These are phyloP conservation scores for Coniochaeta hoffmannii DNA, from an alignment of 2,329 filamentous ascomycete species.

Conservation along the genomic window DNA sequence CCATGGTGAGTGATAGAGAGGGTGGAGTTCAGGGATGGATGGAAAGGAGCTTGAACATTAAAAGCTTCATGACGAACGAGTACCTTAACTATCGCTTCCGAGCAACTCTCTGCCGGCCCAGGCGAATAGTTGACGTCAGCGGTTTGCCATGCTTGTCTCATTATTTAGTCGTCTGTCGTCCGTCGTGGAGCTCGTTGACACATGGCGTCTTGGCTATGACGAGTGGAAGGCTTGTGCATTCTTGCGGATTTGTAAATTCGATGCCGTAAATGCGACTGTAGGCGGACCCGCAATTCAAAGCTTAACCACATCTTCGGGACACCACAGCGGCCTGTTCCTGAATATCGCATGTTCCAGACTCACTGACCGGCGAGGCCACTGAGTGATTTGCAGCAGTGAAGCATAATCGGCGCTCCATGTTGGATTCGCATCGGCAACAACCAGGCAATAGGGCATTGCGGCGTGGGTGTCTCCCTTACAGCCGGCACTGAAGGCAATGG, in stretches of 20 bases:
- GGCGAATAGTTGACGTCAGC: background rate
- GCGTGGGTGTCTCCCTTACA: too few species aligned
- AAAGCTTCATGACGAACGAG: background rate
- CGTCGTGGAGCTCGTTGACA: background rate
- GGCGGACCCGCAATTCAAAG: background rate
- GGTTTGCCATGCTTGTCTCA: background rate
- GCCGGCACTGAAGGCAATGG: too few species aligned
- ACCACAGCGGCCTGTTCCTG: background rate
- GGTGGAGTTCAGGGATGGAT: background rate
- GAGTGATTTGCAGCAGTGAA: too few species aligned
- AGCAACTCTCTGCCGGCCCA: background rate
- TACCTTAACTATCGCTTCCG: background rate
- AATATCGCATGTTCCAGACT: background rate
- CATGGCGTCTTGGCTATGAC: background rate
- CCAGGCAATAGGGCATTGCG: too few species aligned
- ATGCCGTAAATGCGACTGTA: background rate
- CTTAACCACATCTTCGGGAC: background rate
- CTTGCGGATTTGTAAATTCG: background rate
- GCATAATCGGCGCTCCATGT: too few species aligned
- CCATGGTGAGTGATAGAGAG: background rate
- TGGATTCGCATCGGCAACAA: too few species aligned
- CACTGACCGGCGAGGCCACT: too few species aligned
- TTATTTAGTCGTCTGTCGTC: too few species aligned
- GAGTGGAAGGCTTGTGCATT: background rate
- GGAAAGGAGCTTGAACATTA: background rate